Evolutionary conservation across 2,329 filamentous ascomycete genomes (phyloP).

Genomic region (Fusarium incarnatum): DNA sequence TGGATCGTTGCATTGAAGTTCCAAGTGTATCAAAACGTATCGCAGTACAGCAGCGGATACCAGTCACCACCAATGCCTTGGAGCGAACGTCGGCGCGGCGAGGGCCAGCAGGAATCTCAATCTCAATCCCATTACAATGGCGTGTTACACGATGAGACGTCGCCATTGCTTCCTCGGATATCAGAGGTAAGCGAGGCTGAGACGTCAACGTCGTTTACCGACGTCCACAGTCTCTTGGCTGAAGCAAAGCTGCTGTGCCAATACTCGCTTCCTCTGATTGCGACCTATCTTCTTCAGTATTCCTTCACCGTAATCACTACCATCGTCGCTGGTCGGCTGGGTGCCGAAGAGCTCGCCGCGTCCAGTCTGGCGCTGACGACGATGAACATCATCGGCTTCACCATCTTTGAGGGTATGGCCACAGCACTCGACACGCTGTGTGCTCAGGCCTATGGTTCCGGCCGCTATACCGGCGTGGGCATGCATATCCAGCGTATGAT

Average conservation of each 20-base stretch:
- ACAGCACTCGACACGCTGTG: slow-evolving; percentile 47
- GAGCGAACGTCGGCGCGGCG: slow-evolving; percentile 15
- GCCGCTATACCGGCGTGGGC: slow-evolving; percentile 60
- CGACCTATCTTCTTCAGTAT: slow-evolving; percentile 66
- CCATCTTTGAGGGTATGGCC: slow-evolving; percentile 52
- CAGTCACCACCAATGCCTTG: slow-evolving; percentile 14
- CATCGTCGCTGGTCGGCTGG: slow-evolving; percentile 64
- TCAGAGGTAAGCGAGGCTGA: slow-evolving; percentile 15
- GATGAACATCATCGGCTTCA: slow-evolving; percentile 66
- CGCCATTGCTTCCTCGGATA: slow-evolving; percentile 27
- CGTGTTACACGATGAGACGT: slow-evolving; percentile 33
- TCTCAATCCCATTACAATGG: slow-evolving; percentile 11
- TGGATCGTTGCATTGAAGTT: slow-evolving; percentile 18
- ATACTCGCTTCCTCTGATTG: slow-evolving; percentile 59
- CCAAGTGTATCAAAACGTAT: background rate
- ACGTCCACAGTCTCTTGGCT: slow-evolving; percentile 22
- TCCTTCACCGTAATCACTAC: slow-evolving; percentile 65
- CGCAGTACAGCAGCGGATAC: background rate
- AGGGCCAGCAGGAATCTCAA: slow-evolving; percentile 6
- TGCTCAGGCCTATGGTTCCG: slow-evolving; percentile 50
- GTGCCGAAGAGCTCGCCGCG: slow-evolving; percentile 65
- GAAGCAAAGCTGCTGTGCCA: slow-evolving; percentile 36
- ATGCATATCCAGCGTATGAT: slow-evolving; percentile 67
- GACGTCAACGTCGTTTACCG: slow-evolving; percentile 7
- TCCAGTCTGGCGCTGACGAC: slow-evolving; percentile 65